Conservation (phyloP, 495 filamentous ascomycete species). For the Hypoxylon perforatum region DNA sequence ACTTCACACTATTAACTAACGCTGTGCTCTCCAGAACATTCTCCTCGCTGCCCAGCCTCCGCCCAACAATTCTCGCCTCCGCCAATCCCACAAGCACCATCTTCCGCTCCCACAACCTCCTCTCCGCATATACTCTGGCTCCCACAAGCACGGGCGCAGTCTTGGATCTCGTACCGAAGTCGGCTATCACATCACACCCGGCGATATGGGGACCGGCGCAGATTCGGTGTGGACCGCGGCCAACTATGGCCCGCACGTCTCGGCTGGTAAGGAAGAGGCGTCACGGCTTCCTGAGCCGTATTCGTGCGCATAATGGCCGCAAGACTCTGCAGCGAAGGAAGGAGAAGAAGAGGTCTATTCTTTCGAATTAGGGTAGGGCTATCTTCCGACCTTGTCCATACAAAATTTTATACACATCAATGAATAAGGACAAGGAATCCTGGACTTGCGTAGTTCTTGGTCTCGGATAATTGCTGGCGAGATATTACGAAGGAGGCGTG, state of each 20-base stretch:
- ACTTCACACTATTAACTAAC: slow-evolving; percentile 3
- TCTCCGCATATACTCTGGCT: slow-evolving; percentile 10
- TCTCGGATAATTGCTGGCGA: neutral
- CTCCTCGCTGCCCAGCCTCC: slow-evolving; percentile 53
- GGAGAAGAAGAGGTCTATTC: slow-evolving; percentile 52
- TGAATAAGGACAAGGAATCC: neutral
- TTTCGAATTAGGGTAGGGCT: slow-evolving; percentile 41
- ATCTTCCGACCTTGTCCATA: neutral
- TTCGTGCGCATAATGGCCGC: slow-evolving; percentile 50
- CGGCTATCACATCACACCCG: slow-evolving; percentile 52
- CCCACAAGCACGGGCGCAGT: slow-evolving; percentile 16
- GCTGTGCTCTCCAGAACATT: slow-evolving; percentile 44
- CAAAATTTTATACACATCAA: too few species aligned
- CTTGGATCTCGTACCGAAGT: slow-evolving; percentile 52
- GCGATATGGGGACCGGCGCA: slow-evolving; percentile 51
- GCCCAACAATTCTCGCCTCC: slow-evolving; percentile 47
- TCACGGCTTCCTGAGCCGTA: slow-evolving; percentile 58
- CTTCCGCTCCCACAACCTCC: slow-evolving; percentile 43
- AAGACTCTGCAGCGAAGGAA: slow-evolving; percentile 52
- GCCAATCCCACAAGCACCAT: slow-evolving; percentile 20
- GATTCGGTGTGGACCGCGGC: slow-evolving; percentile 58
- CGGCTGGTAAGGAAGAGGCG: slow-evolving; percentile 62
- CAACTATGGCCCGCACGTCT: slow-evolving; percentile 54
- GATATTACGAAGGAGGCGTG: neutral
- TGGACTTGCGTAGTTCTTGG: neutral